Conservation (phyloP, 257 asterid species). For the Ajuga chamaepitys region DNA sequence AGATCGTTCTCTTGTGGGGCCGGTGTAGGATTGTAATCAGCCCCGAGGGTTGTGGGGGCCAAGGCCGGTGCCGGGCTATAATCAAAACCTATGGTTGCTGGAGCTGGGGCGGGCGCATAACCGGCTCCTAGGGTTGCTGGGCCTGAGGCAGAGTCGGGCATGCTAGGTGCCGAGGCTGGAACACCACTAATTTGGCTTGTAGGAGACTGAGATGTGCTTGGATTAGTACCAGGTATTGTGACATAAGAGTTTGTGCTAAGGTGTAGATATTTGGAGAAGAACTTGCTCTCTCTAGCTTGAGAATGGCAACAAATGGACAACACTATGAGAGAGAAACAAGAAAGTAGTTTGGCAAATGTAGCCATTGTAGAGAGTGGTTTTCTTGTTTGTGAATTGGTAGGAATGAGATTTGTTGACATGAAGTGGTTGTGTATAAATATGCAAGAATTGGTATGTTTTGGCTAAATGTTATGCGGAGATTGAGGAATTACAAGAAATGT, state of each 20-base stretch:
- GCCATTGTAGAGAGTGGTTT: conserved; percentile 24
- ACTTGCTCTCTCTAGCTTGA: conserved; percentile 47
- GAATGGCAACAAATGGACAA: conserved; percentile 16
- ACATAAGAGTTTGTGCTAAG: conserved; percentile 13
- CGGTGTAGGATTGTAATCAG: background rate
- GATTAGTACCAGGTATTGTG: conserved; percentile 7
- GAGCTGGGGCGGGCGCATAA: conserved; percentile 14
- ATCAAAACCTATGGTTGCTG: background rate
- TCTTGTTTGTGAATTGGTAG: background rate
- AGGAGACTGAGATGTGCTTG: conserved; percentile 33
- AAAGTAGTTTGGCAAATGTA: conserved; percentile 20
- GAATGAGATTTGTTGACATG: background rate
- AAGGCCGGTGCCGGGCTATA: conserved; percentile 17
- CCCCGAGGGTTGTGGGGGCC: conserved; percentile 2
- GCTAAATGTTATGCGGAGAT: conserved; percentile 49
- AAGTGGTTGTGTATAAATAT: background rate
- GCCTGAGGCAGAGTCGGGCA: background rate
- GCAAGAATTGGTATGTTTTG: background rate
- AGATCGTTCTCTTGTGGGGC: conserved; percentile 24
- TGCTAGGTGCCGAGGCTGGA: conserved; percentile 15
- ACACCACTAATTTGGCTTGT: conserved; percentile 17
- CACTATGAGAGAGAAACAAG: conserved; percentile 19
- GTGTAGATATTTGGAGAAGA: conserved; percentile 30
- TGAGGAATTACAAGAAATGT: conserved; percentile 35
- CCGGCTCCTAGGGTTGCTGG: background rate